Evolutionary conservation across 2,329 filamentous ascomycete species (phyloP).

Genomic region (Leptodontidium sp.): DNA sequence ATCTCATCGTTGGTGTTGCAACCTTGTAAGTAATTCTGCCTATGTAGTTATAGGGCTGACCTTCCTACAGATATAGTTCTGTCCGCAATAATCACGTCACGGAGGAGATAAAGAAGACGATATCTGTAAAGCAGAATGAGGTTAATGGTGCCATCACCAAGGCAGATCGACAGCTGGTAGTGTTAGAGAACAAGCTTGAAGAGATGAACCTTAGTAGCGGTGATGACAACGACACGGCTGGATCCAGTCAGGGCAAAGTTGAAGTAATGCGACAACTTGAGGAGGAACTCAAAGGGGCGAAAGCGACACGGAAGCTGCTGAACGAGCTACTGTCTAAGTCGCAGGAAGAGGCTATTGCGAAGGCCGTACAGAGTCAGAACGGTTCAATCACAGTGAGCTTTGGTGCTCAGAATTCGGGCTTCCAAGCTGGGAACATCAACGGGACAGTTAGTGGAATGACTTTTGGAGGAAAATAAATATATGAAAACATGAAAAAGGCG

Average conservation of each 20-base stretch:
- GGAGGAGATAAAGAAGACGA: conserved; percentile 46
- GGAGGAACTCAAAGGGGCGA: conserved; percentile 35
- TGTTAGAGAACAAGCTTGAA: conserved; percentile 42
- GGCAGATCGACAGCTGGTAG: conserved; percentile 38
- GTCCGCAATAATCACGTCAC: conserved; percentile 46
- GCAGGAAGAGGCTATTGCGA: conserved; percentile 39
- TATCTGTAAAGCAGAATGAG: conserved; percentile 44
- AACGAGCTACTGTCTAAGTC: conserved; percentile 38
- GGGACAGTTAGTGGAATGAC: conserved; percentile 35
- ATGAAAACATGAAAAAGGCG: background rate
- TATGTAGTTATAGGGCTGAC: conserved; percentile 31
- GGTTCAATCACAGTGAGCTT: conserved; percentile 36
- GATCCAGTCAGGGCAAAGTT: conserved; percentile 30
- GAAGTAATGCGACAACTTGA: conserved; percentile 38
- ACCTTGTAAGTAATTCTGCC: conserved; percentile 44
- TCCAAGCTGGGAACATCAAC: conserved; percentile 37
- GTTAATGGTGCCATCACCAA: conserved; percentile 42
- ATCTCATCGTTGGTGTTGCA: conserved; percentile 44
- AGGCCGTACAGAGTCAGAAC: conserved; percentile 31
- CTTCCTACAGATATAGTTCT: conserved; percentile 44
- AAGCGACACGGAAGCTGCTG: conserved; percentile 38
- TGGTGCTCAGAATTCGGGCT: conserved; percentile 36
- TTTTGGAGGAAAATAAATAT: conserved; percentile 35
- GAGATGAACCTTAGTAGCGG: conserved; percentile 40
- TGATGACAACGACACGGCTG: conserved; percentile 28